These are phyloP conservation scores for Teratosphaeria viscida DNA, from an alignment of 2,329 filamentous ascomycete genomes.

Conservation along the genomic window DNA sequence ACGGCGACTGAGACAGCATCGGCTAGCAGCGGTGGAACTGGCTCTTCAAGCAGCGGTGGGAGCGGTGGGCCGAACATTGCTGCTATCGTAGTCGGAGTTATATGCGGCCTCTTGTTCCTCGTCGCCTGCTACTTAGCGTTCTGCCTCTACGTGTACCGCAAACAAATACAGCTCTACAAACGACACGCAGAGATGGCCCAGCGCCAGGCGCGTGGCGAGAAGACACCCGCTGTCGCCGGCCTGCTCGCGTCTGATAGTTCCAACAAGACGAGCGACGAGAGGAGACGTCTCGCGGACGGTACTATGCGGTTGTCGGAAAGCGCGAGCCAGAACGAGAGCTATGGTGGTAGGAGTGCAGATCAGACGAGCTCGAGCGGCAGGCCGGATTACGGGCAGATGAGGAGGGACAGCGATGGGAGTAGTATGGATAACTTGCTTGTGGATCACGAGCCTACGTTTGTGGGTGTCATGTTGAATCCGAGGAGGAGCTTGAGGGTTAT, in stretches of 20 bases:
- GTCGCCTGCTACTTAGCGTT: conserved; percentile 57
- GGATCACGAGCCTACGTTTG: conserved; percentile 59
- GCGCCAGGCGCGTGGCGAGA: conserved; percentile 36
- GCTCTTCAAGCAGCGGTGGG: conserved; percentile 4
- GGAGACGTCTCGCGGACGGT: background rate
- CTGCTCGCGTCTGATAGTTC: conserved; percentile 15
- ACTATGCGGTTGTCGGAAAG: conserved; percentile 20
- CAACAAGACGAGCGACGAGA: conserved; percentile 14
- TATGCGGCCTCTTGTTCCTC: conserved; percentile 56
- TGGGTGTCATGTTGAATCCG: conserved; percentile 55
- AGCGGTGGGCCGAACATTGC: conserved; percentile 35
- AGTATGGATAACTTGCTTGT: conserved; percentile 49
- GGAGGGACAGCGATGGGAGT: conserved; percentile 36
- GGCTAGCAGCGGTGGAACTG: conserved; percentile 22
- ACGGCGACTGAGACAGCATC: conserved; percentile 37
- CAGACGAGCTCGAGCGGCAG: conserved; percentile 11
- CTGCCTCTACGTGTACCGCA: conserved; percentile 63
- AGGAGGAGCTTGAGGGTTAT: conserved; percentile 59
- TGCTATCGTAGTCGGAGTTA: conserved; percentile 47
- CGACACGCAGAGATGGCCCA: conserved; percentile 57
- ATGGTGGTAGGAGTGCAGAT: conserved; percentile 10
- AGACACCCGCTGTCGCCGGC: conserved; percentile 17
- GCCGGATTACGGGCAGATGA: conserved; percentile 15
- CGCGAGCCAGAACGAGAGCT: conserved; percentile 20
- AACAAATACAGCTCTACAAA: conserved; percentile 60